phyloP scores from a whole-genome alignment of 2,329 filamentous ascomycete species.

The Clarireedia homoeocarpa region DNA sequence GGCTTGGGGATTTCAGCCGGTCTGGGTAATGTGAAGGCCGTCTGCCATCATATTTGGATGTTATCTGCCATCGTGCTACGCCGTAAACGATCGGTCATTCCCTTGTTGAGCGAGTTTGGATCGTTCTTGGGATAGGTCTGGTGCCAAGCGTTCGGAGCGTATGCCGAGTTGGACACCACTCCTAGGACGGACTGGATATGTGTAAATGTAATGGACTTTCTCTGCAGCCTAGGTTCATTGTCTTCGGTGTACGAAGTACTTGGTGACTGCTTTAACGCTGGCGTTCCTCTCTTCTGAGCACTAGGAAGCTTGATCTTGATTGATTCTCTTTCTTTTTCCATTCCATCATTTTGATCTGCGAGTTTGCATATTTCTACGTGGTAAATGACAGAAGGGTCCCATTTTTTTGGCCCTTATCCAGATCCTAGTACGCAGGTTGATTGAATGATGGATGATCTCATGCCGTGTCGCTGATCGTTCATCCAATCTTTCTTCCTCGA shows the following conservation, averaged over 20 bases:
- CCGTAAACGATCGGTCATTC: slow-evolving; percentile 2
- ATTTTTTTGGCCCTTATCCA: too few relatives aligned
- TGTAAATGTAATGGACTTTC: too few relatives aligned
- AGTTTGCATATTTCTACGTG: too few relatives aligned
- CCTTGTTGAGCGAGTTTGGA: not conserved
- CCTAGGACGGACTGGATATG: not conserved
- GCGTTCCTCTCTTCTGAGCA: too few relatives aligned
- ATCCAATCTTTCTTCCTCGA: slow-evolving; percentile 1
- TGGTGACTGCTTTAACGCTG: too few relatives aligned
- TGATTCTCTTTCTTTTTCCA: too few relatives aligned
- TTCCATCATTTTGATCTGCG: too few relatives aligned
- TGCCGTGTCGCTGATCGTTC: slow-evolving; percentile 1
- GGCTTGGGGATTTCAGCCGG: not conserved
- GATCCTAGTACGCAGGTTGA: not conserved
- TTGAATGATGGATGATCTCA: not conserved
- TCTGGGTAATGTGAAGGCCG: not conserved
- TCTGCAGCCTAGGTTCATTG: too few relatives aligned
- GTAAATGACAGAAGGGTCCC: too few relatives aligned
- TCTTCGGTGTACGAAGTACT: too few relatives aligned
- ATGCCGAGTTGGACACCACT: slow-evolving; percentile 1
- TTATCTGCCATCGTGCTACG: not conserved
- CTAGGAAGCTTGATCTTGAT: too few relatives aligned
- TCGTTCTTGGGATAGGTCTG: not conserved
- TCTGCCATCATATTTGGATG: not conserved
- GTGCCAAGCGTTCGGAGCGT: not conserved